Percentiles rank a stretch among this genome's conserved stretches.
These are phyloP conservation scores for Suillus sp. DNA, from an alignment of 768 basidiomycete species.

Conservation along the genomic window DNA sequence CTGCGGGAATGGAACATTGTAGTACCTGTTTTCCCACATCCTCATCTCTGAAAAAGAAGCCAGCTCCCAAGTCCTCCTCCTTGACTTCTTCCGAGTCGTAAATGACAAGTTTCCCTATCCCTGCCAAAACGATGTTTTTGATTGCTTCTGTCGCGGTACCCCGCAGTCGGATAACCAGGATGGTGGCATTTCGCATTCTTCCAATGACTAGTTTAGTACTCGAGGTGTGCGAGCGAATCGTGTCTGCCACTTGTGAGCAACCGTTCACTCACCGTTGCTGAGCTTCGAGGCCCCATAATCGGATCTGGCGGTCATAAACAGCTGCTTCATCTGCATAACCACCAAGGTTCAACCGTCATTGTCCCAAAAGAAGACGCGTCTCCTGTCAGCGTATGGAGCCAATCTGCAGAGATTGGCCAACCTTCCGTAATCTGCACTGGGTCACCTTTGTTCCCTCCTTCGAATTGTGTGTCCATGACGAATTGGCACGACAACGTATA, in stretches of 20 bases:
- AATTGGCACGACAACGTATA: not conserved
- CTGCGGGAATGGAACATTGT: slow-evolving; percentile 22
- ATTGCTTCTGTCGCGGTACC: slow-evolving; percentile 92
- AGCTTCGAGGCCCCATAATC: slow-evolving; percentile 97
- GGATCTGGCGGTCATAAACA: slow-evolving; percentile 95
- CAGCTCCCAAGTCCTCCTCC: slow-evolving; percentile 86
- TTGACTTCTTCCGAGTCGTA: slow-evolving; percentile 75
- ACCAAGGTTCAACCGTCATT: not conserved
- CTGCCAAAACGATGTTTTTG: slow-evolving; percentile 97
- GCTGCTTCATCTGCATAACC: slow-evolving; percentile 60
- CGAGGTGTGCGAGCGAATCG: slow-evolving; percentile 14
- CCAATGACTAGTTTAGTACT: slow-evolving; percentile 13
- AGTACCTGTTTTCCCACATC: slow-evolving; percentile 87
- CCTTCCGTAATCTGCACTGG: slow-evolving; percentile 69
- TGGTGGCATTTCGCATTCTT: slow-evolving; percentile 94
- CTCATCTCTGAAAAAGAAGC: slow-evolving; percentile 92
- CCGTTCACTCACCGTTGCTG: slow-evolving; percentile 78
- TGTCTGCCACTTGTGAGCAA: not conserved
- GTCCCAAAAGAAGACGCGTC: slow-evolving; percentile 11
- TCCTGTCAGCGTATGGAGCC: slow-evolving; percentile 7
- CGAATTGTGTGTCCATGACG: slow-evolving; percentile 24
- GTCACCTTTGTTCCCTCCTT: slow-evolving; percentile 37
- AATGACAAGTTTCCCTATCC: slow-evolving; percentile 87
- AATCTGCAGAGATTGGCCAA: slow-evolving; percentile 33
- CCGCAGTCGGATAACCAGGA: slow-evolving; percentile 75